phyloP scores from a whole-genome alignment of 345 rosid species.

The Draba incana region DNA sequence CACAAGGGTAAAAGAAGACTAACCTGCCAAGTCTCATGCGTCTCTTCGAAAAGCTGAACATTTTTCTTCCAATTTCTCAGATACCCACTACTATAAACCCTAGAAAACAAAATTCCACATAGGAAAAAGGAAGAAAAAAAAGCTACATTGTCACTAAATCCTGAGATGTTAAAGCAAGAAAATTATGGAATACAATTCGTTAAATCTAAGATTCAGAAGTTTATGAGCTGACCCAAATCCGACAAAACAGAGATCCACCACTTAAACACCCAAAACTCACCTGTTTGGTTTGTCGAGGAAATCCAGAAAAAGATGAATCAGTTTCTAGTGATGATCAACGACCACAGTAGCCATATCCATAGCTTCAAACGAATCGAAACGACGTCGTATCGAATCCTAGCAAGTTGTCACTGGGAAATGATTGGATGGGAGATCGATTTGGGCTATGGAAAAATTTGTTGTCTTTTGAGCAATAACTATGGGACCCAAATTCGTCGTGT shows the following conservation, averaged over 20 bases:
- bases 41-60: conserved; percentile 85
- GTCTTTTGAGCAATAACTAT: conserved; percentile 32
- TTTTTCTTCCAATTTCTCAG: conserved; percentile 40
- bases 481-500: conserved; percentile 31
- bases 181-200: neutral
- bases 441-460: conserved; percentile 21
- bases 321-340: conserved; percentile 4
- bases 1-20: conserved; percentile 21
- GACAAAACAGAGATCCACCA: conserved; percentile 28
- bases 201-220: conserved; percentile 22
- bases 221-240: conserved; percentile 13
- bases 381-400: conserved; percentile 29
- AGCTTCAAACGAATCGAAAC: conserved; percentile 17
- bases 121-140: neutral
- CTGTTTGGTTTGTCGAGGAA: conserved; percentile 6
- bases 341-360: conserved; percentile 36
- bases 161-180: conserved; percentile 20
- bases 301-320: conserved; percentile 3
- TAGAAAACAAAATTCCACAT: conserved; percentile 2
- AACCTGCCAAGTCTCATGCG: conserved; percentile 97
- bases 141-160: conserved; percentile 38
- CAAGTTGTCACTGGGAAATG: conserved; percentile 23
- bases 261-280: conserved; percentile 11
- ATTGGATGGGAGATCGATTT: conserved; percentile 30
- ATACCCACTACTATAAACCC: conserved; percentile 32